These are phyloP conservation scores for Poa pratensis DNA, from an alignment of 176 grass and related monocot genomes.

Conservation along the genomic window DNA sequence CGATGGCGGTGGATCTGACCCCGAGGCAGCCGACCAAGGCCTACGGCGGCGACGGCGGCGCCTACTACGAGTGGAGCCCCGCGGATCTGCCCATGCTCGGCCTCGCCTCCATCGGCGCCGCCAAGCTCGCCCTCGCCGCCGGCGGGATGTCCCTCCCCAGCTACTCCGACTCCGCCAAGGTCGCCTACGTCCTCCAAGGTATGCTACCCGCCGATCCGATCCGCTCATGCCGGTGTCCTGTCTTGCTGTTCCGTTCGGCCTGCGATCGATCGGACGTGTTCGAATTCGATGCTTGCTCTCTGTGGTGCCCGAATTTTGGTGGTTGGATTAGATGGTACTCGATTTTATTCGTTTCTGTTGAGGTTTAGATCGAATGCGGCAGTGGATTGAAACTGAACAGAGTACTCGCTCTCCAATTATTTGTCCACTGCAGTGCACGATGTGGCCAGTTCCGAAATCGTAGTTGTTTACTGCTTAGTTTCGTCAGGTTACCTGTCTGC, in stretches of 20 bases:
- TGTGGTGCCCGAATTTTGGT: background rate
- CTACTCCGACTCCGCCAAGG: slow-evolving; percentile 95
- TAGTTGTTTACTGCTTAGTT: background rate
- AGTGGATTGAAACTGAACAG: background rate
- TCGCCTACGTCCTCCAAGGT: slow-evolving; percentile 90
- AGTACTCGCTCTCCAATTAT: background rate
- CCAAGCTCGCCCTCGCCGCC: slow-evolving; percentile 70
- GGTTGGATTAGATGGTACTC: too few relatives aligned
- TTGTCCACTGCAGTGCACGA: background rate
- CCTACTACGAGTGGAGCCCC: slow-evolving; percentile 75
- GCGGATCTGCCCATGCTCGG: slow-evolving; percentile 82
- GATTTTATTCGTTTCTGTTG: background rate
- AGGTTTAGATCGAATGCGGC: background rate
- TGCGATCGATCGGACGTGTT: background rate
- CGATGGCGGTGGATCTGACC: slow-evolving; percentile 77
- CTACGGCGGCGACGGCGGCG: slow-evolving; percentile 63
- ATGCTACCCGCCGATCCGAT: background rate
- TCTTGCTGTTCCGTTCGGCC: background rate
- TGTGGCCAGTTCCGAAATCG: background rate
- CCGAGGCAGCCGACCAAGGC: slow-evolving; percentile 61
- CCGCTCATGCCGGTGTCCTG: background rate
- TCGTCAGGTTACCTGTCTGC: background rate
- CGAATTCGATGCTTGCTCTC: too few relatives aligned
- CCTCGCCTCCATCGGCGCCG: slow-evolving; percentile 73
- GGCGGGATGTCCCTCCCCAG: slow-evolving; percentile 68